Evolutionary conservation across 1,284 basidiomycete genomes (phyloP), one percentile per base, ranked within the genome.

Genomic region (Bjerkandera adusta): DNA sequence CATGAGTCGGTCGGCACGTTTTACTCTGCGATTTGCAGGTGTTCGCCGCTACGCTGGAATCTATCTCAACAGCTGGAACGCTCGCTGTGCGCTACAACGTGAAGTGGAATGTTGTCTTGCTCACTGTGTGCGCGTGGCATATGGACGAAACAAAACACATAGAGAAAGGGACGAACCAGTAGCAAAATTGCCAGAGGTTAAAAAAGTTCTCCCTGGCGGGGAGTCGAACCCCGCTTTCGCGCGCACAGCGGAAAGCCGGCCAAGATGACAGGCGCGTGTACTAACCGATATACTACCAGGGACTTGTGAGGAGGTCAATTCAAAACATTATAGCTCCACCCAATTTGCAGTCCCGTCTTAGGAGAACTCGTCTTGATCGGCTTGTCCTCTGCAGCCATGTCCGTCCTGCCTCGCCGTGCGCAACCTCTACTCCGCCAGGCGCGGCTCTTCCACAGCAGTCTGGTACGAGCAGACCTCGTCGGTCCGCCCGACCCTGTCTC

Each of bases 401-500:
- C n/a, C n/a, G n/a, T n/a, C n/a, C 51, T 49, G 32, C 45, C 45
- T 52, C 29, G 39, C 42, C 30, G n/a, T 8, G 5, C 49, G 45
- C 38, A 16, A 25, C 12, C 40, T 18, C 40, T 35, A 13, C 21
- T 47, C 15, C 25, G 22, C 12, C 36, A 36, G 13, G 37, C 37
- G 3, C 74, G 76, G 13, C 52, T 56, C 1, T 45, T 84, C 15
- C 75, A 78, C 53, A 54, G 62, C 11, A 74, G 79, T 2, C 35
- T 61, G 20, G 36, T 53, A 15, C 52, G 64, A 7, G 57, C 58
- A 33, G 69, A 83, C 61, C 74, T 83, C 16, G 74, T 89, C 33
- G 87, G 83, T 2, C 85, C 85, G 30, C 81, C 84, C 26, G 76
- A 90, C 60, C 83, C 84, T 5, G 59, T 87, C 44, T 89, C 87